Base-by-base conservation (phyloP, 768 basidiomycete genomes). In the Lactarius quietus region DNA sequence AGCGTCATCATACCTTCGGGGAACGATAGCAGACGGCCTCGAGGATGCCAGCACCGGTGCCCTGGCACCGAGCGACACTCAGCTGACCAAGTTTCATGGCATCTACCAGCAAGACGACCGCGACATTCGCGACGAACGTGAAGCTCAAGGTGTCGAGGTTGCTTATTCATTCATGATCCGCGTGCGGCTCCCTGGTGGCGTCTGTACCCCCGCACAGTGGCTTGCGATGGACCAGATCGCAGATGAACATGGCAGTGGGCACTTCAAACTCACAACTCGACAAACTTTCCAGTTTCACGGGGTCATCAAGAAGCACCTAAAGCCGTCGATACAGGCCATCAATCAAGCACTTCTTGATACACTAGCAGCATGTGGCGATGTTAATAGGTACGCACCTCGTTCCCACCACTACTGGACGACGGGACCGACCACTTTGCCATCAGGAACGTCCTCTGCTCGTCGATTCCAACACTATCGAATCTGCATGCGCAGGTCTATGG, bases 201-300 rank as follows among this genome's bases (percentile, higher is more conserved):
- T 99, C 23, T 98, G 97, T 75, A 83, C 80, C 31, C 89, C 96
- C 2, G 78, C 85, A 38, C 97, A 99, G 78, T 98, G 97, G 97
- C 79, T 95, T 59, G 85, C 88, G 70, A 93, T 99, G 86, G 93
- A 98, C 78, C 89, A 89, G 71, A 98, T 99, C 70, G 86, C 97
- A 62, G 97, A 98, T 74, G 92, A 94, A 75, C 93, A 95, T 75
- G 97, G 94, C 8, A 90, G 86, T 67, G 87, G 90, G 52, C 94
- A 95, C 6, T 90, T 98, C 80, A 99, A 99, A 81, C 88, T 99
- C 69, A 99, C 97, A 55, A 99, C 97, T 38, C 84, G 97, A 67
- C 87, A 94, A 76, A 99, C 97, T 12, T 99, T 98, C 89, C 97
- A 99, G 78, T 98, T 97, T 83, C 97, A 99, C 76, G 97, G 97